phyloP scores from a whole-genome alignment of 2,329 filamentous ascomycete species.

The Botryosphaeria dothidea region DNA sequence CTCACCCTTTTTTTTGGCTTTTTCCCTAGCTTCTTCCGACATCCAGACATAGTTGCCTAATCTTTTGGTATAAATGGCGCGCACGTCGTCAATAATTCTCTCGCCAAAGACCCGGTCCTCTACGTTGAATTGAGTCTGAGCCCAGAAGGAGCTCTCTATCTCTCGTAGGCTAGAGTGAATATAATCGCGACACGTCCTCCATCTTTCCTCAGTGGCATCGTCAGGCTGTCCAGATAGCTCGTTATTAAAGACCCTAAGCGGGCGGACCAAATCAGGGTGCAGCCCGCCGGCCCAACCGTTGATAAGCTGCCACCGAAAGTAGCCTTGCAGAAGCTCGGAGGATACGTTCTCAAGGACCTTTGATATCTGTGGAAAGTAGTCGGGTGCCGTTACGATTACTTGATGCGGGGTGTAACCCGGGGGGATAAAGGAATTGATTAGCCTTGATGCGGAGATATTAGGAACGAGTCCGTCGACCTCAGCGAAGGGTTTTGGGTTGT shows the following conservation, averaged over 20 bases:
- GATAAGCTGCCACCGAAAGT: conserved; percentile 65
- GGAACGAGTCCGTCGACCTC: conserved; percentile 59
- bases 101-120: conserved; percentile 68
- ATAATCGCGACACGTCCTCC: conserved; percentile 63
- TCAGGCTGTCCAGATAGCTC: not conserved
- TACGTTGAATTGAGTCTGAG: conserved; percentile 64
- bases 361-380: conserved; percentile 61
- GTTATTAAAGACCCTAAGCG: conserved; percentile 48
- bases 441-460: conserved; percentile 54
- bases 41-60: conserved; percentile 64
- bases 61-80: conserved; percentile 64
- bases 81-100: conserved; percentile 70
- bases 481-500: conserved; percentile 62
- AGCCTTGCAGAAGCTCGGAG: conserved; percentile 60
- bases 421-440: conserved; percentile 57
- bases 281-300: conserved; percentile 55
- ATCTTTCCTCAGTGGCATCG: conserved; percentile 51
- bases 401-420: conserved; percentile 51
- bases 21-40: conserved; percentile 59
- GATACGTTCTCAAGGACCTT: conserved; percentile 56
- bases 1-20: conserved; percentile 65
- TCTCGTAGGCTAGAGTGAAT: conserved; percentile 63
- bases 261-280: conserved; percentile 61
- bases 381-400: conserved; percentile 61
- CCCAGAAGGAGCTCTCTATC: conserved; percentile 71